Percentiles rank a stretch among this genome's conserved stretches.
phyloP scores from a whole-genome alignment of 352 stramenopile genomes.

The Globisporangium heterothallicum region DNA sequence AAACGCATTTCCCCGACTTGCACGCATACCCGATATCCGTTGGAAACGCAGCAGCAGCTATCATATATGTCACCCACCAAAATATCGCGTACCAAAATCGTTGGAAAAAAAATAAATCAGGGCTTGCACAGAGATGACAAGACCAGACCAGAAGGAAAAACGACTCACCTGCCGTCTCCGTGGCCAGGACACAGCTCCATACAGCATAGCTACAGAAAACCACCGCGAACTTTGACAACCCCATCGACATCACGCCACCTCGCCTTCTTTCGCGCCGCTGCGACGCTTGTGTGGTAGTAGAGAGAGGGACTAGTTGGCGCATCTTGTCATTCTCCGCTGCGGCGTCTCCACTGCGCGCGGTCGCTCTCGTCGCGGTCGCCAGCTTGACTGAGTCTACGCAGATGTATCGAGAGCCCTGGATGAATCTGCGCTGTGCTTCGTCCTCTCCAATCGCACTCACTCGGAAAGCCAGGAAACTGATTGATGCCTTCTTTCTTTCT shows the following conservation, averaged over 20 bases:
- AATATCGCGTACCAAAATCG: too few species aligned
- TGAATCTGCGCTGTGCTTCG: neutral
- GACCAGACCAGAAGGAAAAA: too few species aligned
- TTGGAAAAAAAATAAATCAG: constrained; percentile 6
- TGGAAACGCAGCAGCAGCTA: constrained; percentile 28
- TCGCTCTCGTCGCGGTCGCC: constrained; percentile 8
- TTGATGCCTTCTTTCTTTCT: neutral
- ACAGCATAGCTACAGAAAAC: neutral
- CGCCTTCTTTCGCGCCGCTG: neutral
- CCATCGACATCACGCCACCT: neutral
- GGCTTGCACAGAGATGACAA: neutral
- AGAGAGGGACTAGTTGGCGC: neutral
- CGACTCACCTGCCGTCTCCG: neutral
- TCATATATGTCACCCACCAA: neutral
- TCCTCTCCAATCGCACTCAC: neutral
- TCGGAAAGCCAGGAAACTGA: neutral
- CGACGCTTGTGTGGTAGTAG: neutral
- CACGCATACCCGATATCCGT: constrained; percentile 41
- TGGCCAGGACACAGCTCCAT: neutral
- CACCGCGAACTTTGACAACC: neutral
- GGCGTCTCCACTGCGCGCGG: constrained; percentile 4
- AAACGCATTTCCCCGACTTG: constrained; percentile 41
- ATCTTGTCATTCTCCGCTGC: constrained; percentile 17
- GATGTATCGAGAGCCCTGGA: neutral
- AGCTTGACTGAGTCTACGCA: constrained; percentile 7